Conservation (phyloP, 2,329 filamentous ascomycete genomes). For the Colletotrichum tropicicola region DNA sequence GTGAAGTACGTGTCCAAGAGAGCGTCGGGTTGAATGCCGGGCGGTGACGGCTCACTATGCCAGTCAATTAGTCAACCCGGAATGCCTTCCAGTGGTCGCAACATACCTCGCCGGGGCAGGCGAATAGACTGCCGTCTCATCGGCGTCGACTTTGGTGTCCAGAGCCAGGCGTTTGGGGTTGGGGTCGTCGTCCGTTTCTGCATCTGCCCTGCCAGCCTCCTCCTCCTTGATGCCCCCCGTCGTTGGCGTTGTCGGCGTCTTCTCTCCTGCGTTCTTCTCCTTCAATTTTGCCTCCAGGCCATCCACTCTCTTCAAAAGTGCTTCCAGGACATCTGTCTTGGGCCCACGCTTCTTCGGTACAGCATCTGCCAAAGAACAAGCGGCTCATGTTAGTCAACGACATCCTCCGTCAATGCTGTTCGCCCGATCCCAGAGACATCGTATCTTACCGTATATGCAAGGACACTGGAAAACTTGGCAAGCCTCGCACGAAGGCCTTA, state of each 20-base stretch:
- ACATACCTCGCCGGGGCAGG: slow-evolving; percentile 48
- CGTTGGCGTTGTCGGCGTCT: slow-evolving; percentile 31
- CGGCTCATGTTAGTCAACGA: slow-evolving; percentile 8
- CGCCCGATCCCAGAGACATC: background rate
- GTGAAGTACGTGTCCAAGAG: slow-evolving; percentile 83
- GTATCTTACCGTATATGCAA: slow-evolving; percentile 81
- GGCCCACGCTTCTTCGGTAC: slow-evolving; percentile 90
- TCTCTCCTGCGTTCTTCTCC: slow-evolving; percentile 63
- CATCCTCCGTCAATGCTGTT: background rate
- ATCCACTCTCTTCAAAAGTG: slow-evolving; percentile 84
- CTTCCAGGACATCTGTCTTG: slow-evolving; percentile 89
- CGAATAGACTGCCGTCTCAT: slow-evolving; percentile 53
- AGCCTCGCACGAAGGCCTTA: slow-evolving; percentile 86
- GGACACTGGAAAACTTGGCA: slow-evolving; percentile 90
- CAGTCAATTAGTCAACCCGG: slow-evolving; percentile 14
- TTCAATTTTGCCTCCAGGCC: slow-evolving; percentile 84
- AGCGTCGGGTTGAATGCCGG: slow-evolving; percentile 63
- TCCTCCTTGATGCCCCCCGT: slow-evolving; percentile 35
- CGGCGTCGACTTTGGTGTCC: slow-evolving; percentile 44
- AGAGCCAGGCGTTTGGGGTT: slow-evolving; percentile 50
- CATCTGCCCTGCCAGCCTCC: slow-evolving; percentile 33
- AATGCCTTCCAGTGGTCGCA: background rate
- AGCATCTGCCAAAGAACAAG: slow-evolving; percentile 66
- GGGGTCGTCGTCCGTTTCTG: slow-evolving; percentile 46
- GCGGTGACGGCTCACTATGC: slow-evolving; percentile 54